These are phyloP conservation scores for Fusarium sulawesiense DNA, from an alignment of 2,329 filamentous ascomycete genomes.

Conservation along the genomic window DNA sequence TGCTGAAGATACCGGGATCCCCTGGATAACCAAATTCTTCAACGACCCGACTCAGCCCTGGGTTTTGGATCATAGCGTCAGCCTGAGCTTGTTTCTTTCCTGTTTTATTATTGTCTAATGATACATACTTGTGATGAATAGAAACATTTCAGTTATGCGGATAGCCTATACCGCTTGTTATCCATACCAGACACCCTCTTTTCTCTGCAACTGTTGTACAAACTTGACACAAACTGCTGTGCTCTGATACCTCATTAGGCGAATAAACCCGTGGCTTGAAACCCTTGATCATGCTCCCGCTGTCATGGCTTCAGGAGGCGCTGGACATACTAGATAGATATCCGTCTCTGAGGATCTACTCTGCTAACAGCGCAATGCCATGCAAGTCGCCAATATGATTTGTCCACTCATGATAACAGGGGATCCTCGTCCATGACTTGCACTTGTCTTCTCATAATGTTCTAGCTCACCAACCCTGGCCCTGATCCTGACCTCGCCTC, in stretches of 20 bases:
- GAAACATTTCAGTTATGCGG: neutral
- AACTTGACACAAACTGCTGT: constrained; percentile 24
- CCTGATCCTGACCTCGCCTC: neutral
- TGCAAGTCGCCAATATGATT: constrained; percentile 1
- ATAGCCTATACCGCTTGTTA: neutral
- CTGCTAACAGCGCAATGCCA: neutral
- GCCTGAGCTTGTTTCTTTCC: neutral
- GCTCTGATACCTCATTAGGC: constrained; percentile 13
- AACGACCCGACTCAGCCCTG: neutral
- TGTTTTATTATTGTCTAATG: neutral
- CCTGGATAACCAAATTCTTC: neutral
- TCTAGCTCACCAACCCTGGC: constrained; percentile 11
- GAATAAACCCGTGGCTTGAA: constrained; percentile 18
- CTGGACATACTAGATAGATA: constrained; percentile 3
- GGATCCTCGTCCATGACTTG: constrained; percentile 36
- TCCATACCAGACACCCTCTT: neutral
- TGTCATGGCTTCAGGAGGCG: constrained; percentile 20
- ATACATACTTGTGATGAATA: neutral
- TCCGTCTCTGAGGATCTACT: neutral
- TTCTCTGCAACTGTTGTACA: neutral
- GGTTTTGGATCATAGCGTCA: neutral
- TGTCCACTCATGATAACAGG: constrained; percentile 15
- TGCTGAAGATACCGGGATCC: constrained; percentile 6
- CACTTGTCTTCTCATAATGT: constrained; percentile 15
- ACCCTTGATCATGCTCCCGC: constrained; percentile 19